Percentiles rank a stretch among this genome's conserved stretches.
phyloP scores from a whole-genome alignment of 257 asterid species.

The Solanum lycopersicoides region DNA sequence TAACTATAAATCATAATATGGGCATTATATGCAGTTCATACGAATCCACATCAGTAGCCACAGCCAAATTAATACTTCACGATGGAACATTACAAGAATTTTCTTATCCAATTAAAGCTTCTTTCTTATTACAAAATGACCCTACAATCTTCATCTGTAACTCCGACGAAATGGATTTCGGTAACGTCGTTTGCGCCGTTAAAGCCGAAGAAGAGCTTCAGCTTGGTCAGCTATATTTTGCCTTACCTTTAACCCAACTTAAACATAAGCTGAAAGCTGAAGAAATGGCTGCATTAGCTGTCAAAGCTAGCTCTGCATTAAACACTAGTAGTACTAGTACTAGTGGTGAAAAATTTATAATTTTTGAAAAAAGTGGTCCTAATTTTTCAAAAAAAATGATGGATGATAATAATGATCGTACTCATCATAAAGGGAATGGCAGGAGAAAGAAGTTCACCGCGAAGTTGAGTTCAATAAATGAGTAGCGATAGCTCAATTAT shows the following conservation, averaged over 20 bases:
- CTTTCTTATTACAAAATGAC: conserved; percentile 51
- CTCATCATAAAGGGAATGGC: conserved; percentile 3
- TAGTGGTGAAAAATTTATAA: conserved; percentile 29
- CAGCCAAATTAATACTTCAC: conserved; percentile 58
- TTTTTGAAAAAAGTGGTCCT: conserved; percentile 5
- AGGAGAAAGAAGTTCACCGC: conserved; percentile 34
- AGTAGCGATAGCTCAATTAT: conserved; percentile 20
- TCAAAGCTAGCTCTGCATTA: conserved; percentile 81
- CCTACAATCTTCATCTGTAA: conserved; percentile 69
- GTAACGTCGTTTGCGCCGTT: conserved; percentile 54
- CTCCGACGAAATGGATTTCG: conserved; percentile 91
- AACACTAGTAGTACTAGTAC: conserved; percentile 34
- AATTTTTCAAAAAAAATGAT: neutral
- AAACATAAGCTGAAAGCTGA: conserved; percentile 57
- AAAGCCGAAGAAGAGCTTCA: conserved; percentile 70
- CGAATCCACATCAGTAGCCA: conserved; percentile 57
- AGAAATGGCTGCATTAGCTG: conserved; percentile 99
- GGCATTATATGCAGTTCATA: conserved; percentile 75
- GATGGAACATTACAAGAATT: conserved; percentile 84
- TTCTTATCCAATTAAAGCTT: conserved; percentile 68
- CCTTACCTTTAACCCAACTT: conserved; percentile 55
- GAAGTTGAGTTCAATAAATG: conserved; percentile 58
- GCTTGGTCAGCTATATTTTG: conserved; percentile 80
- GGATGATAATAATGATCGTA: neutral
- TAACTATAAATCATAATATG: conserved; percentile 18